Percentiles rank a stretch among this genome's conserved stretches.
Evolutionary conservation across 352 stramenopile species (phyloP).

Genomic region (Phytophthora hybrid): DNA sequence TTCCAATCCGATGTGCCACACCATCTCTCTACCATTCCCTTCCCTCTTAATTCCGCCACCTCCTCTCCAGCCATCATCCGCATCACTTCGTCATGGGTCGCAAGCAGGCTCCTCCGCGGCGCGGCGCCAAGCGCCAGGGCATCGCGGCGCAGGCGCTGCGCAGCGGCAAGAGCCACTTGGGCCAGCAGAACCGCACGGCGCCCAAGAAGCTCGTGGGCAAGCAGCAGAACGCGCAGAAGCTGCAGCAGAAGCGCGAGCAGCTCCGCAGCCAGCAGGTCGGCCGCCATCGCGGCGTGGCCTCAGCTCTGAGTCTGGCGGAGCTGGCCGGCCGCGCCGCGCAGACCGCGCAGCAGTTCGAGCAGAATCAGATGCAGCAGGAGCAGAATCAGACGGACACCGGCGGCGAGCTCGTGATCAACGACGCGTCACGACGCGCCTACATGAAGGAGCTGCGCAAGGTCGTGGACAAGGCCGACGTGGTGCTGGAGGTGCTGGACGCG

Average conservation of each 20-base stretch:
- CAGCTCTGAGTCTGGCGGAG: slow-evolving; percentile 59
- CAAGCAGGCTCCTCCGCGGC: slow-evolving; percentile 34
- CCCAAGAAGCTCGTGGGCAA: slow-evolving; percentile 55
- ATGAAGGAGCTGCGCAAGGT: slow-evolving; percentile 97
- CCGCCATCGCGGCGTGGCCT: slow-evolving; percentile 46
- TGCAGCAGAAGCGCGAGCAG: slow-evolving; percentile 74
- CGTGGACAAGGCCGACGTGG: slow-evolving; percentile 96
- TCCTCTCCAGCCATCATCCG: slow-evolving; percentile 31
- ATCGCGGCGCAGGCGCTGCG: slow-evolving; percentile 35
- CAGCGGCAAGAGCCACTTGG: slow-evolving; percentile 29
- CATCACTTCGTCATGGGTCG: slow-evolving; percentile 23
- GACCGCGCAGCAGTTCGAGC: slow-evolving; percentile 52
- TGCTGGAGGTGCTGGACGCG: slow-evolving; percentile 98
- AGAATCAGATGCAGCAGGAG: slow-evolving; percentile 38
- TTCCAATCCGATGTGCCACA: not conserved
- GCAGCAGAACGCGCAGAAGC: slow-evolving; percentile 54
- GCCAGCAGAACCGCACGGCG: slow-evolving; percentile 30
- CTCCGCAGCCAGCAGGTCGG: slow-evolving; percentile 60
- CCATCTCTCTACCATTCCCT: not conserved
- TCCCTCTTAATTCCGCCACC: not conserved
- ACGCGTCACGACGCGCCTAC: slow-evolving; percentile 94
- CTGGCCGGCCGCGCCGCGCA: slow-evolving; percentile 55
- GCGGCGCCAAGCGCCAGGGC: slow-evolving; percentile 43
- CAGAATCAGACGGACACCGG: slow-evolving; percentile 11
- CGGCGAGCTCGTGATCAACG: slow-evolving; percentile 70